These are phyloP conservation scores for Eucalyptus curtisii DNA, from an alignment of 345 rosid genomes.

Conservation along the genomic window DNA sequence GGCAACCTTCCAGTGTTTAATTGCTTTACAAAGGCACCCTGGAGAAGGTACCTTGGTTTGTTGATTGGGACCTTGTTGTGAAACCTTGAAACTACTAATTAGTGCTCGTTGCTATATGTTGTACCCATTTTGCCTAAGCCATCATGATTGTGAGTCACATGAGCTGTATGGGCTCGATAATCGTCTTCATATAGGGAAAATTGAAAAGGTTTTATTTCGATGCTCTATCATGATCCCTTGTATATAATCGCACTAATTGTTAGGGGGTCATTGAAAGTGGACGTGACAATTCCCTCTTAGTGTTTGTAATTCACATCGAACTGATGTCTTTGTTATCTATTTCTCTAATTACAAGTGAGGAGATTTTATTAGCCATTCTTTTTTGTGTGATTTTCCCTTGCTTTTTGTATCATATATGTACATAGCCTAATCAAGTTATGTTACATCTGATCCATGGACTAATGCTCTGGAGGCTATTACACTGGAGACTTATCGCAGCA, in stretches of 20 bases:
- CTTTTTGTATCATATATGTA: background rate
- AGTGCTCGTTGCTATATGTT: background rate
- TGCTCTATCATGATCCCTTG: background rate
- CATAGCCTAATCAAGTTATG: constrained; percentile 28
- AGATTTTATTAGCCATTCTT: background rate
- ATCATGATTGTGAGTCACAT: background rate
- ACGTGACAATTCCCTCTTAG: background rate
- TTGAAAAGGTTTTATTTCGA: background rate
- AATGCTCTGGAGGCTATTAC: constrained; percentile 42
- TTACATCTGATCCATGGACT: constrained; percentile 57
- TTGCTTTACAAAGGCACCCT: constrained; percentile 68
- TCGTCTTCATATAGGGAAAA: background rate
- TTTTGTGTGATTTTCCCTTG: background rate
- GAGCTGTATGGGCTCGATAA: background rate
- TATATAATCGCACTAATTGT: background rate
- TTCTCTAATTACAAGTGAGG: background rate
- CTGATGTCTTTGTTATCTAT: background rate
- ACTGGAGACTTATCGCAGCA: constrained; percentile 17
- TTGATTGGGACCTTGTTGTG: constrained; percentile 43
- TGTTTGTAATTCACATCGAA: background rate
- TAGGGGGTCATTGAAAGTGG: background rate
- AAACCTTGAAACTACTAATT: constrained; percentile 1
- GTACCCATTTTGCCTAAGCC: background rate
- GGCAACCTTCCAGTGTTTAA: constrained; percentile 73
- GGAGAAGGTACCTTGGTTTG: constrained; percentile 99